A percentile compares a stretch with the other conserved stretches of the same genome.
Evolutionary conservation across 805 yeast genomes (phyloP).

Genomic region (Pichia gijzeniarum): DNA sequence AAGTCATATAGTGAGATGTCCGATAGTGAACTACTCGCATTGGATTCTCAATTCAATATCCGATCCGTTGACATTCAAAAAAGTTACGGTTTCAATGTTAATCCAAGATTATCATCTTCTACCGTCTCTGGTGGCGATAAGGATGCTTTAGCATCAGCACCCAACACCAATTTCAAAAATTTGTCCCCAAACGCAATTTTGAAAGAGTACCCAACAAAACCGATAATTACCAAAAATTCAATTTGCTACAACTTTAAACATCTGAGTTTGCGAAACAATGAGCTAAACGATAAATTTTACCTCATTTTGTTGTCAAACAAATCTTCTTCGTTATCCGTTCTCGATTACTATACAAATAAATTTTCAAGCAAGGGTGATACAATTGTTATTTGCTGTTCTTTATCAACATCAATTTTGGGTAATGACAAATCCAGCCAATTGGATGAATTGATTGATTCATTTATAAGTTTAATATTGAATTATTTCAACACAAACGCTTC

Average conservation of each 20-base stretch:
- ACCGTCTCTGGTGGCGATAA: slow-evolving; percentile 12
- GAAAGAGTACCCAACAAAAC: slow-evolving; percentile 32
- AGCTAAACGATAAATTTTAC: slow-evolving; percentile 20
- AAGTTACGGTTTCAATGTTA: slow-evolving; percentile 13
- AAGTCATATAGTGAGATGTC: slow-evolving; percentile 48
- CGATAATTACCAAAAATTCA: slow-evolving; percentile 27
- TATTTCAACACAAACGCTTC: slow-evolving; percentile 16
- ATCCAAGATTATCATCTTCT: slow-evolving; percentile 13
- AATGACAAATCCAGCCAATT: slow-evolving; percentile 17
- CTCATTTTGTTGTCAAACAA: slow-evolving; percentile 58
- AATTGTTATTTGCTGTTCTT: slow-evolving; percentile 40
- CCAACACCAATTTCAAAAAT: slow-evolving; percentile 12
- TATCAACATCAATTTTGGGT: slow-evolving; percentile 15
- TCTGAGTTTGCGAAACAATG: slow-evolving; percentile 24
- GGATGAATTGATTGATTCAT: slow-evolving; percentile 22
- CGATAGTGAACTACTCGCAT: slow-evolving; percentile 45
- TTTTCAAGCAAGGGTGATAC: slow-evolving; percentile 58
- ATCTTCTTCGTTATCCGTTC: slow-evolving; percentile 65
- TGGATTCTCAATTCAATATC: slow-evolving; percentile 46
- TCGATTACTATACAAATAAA: slow-evolving; percentile 55
- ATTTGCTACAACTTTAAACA: slow-evolving; percentile 40
- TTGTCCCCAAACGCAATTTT: slow-evolving; percentile 7
- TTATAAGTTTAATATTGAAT: slow-evolving; percentile 37
- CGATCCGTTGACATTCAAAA: slow-evolving; percentile 34
- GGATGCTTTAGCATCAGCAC: slow-evolving; percentile 8